phyloP scores from a whole-genome alignment of 1,284 basidiomycete species.

The Apiotrichum domesticum region DNA sequence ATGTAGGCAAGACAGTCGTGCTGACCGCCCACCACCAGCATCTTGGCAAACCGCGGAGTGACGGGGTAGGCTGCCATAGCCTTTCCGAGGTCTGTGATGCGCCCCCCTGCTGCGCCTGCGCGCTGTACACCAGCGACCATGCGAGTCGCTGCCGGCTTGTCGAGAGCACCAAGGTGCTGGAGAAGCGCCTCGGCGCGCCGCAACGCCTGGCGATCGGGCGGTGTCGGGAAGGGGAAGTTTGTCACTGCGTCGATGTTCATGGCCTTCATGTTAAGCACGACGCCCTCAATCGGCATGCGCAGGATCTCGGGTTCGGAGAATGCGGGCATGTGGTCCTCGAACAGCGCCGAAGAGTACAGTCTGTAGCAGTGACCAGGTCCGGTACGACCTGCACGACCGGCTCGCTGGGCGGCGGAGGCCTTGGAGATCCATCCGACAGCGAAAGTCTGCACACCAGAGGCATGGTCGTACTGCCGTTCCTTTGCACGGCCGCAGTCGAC shows the following conservation, averaged over 20 bases:
- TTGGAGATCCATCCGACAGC: slow-evolving; percentile 69
- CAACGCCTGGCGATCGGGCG: slow-evolving; percentile 75
- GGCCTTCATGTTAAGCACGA: slow-evolving; percentile 97
- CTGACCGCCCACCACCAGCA: slow-evolving; percentile 88
- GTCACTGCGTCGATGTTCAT: slow-evolving; percentile 97
- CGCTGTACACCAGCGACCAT: slow-evolving; percentile 42
- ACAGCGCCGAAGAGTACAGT: slow-evolving; percentile 68
- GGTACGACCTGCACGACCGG: slow-evolving; percentile 69
- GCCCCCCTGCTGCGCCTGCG: slow-evolving; percentile 50
- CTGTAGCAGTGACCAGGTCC: slow-evolving; percentile 74
- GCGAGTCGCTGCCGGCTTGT: slow-evolving; percentile 45
- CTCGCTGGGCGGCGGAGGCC: slow-evolving; percentile 64
- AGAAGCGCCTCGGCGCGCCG: slow-evolving; percentile 77
- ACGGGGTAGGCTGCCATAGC: slow-evolving; percentile 92
- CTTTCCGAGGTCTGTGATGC: slow-evolving; percentile 80
- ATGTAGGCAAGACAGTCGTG: slow-evolving; percentile 88
- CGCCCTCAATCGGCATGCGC: slow-evolving; percentile 92
- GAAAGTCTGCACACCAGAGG: slow-evolving; percentile 64
- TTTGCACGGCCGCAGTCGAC: slow-evolving; percentile 71
- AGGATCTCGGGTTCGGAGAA: slow-evolving; percentile 90
- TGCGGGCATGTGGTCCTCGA: slow-evolving; percentile 82
- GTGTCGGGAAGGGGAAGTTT: slow-evolving; percentile 98
- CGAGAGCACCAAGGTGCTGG: slow-evolving; percentile 75
- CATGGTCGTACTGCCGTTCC: slow-evolving; percentile 64
- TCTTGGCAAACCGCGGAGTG: slow-evolving; percentile 85